phyloP scores from a whole-genome alignment of 2,329 filamentous ascomycete genomes.

The Neurospora sp. region DNA sequence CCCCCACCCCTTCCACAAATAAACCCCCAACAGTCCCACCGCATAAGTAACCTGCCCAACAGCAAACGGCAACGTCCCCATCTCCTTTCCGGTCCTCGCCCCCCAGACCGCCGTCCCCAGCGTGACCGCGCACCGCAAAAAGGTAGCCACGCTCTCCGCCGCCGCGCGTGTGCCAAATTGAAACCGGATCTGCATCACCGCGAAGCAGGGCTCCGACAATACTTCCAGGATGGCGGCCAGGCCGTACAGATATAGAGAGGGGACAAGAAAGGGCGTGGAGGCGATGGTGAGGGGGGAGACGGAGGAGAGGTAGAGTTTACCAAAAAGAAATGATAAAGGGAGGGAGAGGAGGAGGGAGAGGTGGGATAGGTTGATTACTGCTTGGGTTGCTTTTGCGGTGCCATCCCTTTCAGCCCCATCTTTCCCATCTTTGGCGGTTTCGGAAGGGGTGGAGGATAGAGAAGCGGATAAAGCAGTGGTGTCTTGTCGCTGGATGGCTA shows the following conservation, averaged over 20 bases:
- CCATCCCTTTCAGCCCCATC: too few species aligned
- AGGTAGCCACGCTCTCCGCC: conserved; percentile 75
- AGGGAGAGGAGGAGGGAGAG: conserved; percentile 62
- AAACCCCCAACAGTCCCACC: conserved; percentile 56
- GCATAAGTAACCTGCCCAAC: conserved; percentile 77
- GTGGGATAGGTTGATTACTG: conserved; percentile 85
- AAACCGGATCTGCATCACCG: conserved; percentile 72
- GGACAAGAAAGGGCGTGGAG: conserved; percentile 52
- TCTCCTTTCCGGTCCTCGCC: conserved; percentile 31
- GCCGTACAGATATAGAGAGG: conserved; percentile 45
- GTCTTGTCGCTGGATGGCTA: conserved; percentile 76
- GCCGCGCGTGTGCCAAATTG: conserved; percentile 70
- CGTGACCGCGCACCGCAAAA: conserved; percentile 65
- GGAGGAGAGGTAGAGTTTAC: conserved; percentile 54
- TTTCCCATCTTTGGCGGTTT: conserved; percentile 13
- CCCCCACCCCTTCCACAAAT: conserved; percentile 49
- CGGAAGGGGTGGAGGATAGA: conserved; percentile 18
- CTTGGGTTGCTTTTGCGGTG: too few species aligned
- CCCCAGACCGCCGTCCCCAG: conserved; percentile 61
- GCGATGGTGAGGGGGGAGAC: conserved; percentile 35
- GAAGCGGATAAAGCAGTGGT: conserved; percentile 20
- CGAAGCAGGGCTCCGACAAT: conserved; percentile 78
- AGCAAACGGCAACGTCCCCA: conserved; percentile 82
- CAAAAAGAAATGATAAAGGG: conserved; percentile 53
- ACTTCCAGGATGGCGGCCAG: conserved; percentile 60